Evolutionary conservation across 1,139 yeast species (phyloP).

Genomic region (Zygosaccharomyces pseudobailii): DNA sequence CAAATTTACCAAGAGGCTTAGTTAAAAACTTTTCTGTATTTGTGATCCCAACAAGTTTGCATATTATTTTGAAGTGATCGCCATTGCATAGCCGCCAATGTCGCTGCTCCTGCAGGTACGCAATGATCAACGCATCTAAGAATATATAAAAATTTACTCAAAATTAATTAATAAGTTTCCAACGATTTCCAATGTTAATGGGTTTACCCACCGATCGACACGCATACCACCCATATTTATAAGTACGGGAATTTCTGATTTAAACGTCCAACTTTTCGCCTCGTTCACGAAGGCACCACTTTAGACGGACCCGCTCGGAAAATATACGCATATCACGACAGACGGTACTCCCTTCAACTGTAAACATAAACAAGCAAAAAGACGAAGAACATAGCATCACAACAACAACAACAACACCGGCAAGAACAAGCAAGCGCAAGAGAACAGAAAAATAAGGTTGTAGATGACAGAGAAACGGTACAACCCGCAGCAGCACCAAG

Average conservation of each 20-base stretch:
- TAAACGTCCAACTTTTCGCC: background rate
- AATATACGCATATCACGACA: background rate
- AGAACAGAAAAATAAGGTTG: background rate
- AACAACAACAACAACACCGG: conserved; percentile 4
- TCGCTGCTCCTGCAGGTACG: background rate
- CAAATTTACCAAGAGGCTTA: background rate
- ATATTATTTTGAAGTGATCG: background rate
- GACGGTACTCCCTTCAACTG: conserved; percentile 4
- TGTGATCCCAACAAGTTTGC: too few species aligned
- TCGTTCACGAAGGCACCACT: background rate
- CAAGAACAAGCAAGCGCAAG: background rate
- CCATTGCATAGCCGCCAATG: background rate
- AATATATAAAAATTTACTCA: too few species aligned
- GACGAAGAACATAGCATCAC: conserved; percentile 4
- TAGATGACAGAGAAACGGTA: conserved; percentile 10
- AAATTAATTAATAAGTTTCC: too few species aligned
- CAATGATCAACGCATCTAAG: background rate
- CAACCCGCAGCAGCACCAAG: conserved; percentile 28
- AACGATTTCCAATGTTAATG: background rate
- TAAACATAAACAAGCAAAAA: conserved; percentile 4
- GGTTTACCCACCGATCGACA: background rate
- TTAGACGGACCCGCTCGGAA: background rate
- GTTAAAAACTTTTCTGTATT: background rate
- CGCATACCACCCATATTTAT: background rate
- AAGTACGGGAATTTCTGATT: background rate